Base-by-base conservation (phyloP, 345 rosid genomes). In the Trapa bicornis region DNA sequence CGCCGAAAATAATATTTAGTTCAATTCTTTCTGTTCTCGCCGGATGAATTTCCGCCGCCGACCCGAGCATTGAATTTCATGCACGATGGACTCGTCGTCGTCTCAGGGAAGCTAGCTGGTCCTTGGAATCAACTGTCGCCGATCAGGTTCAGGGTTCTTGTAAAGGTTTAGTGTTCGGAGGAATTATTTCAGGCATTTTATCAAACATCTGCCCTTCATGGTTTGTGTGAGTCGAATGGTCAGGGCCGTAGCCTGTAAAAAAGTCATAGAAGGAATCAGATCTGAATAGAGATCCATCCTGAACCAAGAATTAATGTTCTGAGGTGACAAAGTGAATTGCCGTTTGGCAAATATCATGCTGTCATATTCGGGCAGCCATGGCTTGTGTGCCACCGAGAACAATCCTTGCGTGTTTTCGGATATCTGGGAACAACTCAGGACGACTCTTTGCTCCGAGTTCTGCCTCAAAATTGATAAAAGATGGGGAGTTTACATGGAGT, bases 401-500 rank as follows among this genome's bases (percentile, higher is more conserved):
- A 38, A 39, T 54, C 39, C 33, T 54, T 0, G 14, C 17, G 50
- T 45, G 11, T 54, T 35, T 58, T 1, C 5, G 37, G 38, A 14
- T 35, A 11, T 58, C 38, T 32, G 37, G 5, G 63, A 11, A 11
- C 16, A 1, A 12, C 32, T 65, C 52, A 17, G 16, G 67, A 10
- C 52, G 53, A 6, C 54, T 69, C 45, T 60, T 35, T 9, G 65
- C 56, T 47, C 50, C 36, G 13, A 17, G 50, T 38, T 15, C 36
- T 29, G 0, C 50, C 6, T 32, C 35, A 39, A 33, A 12, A 38
- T 22, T 33, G 53, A 38, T 8, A 6, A 52, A 14, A 37, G 63
- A 60, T 13, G 13, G 65, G 43, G 65, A 38, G 36, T 6, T 9
- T 37, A 47, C 39, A 36, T n/a, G 71, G 71, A 58, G 41, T 61